Evolutionary conservation across 1,139 yeast species (phyloP), one percentile per base, ranked within the genome.

Genomic region (Lodderomyces jiufengensis): DNA sequence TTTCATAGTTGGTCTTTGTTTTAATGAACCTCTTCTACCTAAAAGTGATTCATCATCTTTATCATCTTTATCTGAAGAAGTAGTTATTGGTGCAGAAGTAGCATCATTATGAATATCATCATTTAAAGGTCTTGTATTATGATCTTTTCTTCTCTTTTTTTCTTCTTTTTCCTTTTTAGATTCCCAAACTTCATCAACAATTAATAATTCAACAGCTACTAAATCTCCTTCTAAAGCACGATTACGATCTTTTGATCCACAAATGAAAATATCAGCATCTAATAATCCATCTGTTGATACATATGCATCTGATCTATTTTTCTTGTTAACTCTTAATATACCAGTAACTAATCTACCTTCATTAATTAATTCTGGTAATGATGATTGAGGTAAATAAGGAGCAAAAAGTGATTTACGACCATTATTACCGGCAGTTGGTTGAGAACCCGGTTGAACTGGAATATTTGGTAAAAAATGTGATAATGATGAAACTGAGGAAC

Each of bases 191-290:
- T 92, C 98, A 59, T 92, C 97, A 18, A 92, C 98, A 13, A 86
- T 87, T 41, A 92, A 74, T 43, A 92, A 72, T 59, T 92, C 98
- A 15, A 92, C 88, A 0, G 98, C 98, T 24, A 92, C 98, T 41
- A 87, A 67, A 57, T 92, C 98, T 37, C 97, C 97, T 62, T 92
- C 98, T 37, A 92, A 69, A 9, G 98, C 97, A 56, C 98, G 80
- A 61, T 92, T 92, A 57, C 98, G 85, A 61, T 92, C 98, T 59
- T 92, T 92, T n/a, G 97, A 90, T 9, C 98, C 98, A 66, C 97
- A 94, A 47, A 92, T 92, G 56, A 88, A 92, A 44, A 92, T 87
- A 59, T 92, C 98, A 0, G 97, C 95, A 61, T 92, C 98, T 45
- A 92, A 71, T 30, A 90, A 73, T 2, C 97, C 97, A 55, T 90